A percentile compares a stretch with the other conserved stretches of the same genome.
phyloP scores from a whole-genome alignment of 2,329 filamentous ascomycete species.

The Anthostomella pinea region DNA sequence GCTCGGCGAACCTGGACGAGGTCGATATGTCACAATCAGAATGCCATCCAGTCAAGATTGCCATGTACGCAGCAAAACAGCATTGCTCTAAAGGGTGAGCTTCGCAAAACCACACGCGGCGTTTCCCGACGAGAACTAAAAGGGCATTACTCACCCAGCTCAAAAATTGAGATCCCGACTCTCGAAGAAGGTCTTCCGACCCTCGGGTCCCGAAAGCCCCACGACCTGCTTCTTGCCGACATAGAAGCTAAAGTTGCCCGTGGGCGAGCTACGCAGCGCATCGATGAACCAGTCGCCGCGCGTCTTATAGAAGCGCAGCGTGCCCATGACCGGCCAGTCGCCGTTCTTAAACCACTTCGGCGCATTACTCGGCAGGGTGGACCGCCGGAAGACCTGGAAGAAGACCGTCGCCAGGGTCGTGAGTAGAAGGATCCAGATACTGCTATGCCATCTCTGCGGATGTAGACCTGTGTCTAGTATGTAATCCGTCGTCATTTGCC shows the following conservation, averaged over 20 bases:
- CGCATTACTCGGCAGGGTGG: slow-evolving; percentile 23
- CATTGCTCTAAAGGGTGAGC: no score
- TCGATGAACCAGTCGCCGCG: slow-evolving; percentile 41
- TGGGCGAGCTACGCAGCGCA: slow-evolving; percentile 29
- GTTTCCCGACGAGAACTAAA: not conserved
- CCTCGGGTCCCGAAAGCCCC: slow-evolving; percentile 40
- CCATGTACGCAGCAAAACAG: no score
- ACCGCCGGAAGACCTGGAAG: slow-evolving; percentile 22
- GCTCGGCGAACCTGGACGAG: slow-evolving; percentile 21
- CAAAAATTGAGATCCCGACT: slow-evolving; percentile 40
- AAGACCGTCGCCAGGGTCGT: slow-evolving; percentile 15
- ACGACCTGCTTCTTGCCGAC: slow-evolving; percentile 45
- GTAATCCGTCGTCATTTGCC: slow-evolving; percentile 7
- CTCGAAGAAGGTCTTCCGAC: slow-evolving; percentile 45
- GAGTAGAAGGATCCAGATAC: slow-evolving; percentile 21
- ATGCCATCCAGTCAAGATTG: not conserved
- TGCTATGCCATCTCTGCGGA: slow-evolving; percentile 18
- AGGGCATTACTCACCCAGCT: slow-evolving; percentile 38
- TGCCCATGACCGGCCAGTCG: slow-evolving; percentile 39
- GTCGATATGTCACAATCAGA: not conserved
- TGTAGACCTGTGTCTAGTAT: slow-evolving; percentile 3
- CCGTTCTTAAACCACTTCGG: slow-evolving; percentile 26
- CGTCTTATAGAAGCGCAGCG: slow-evolving; percentile 41
- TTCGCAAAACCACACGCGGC: no score
- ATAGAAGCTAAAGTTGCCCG: slow-evolving; percentile 49